Base-by-base conservation (phyloP, 2,329 filamentous ascomycete species). In the Neopestalotiopsis sp. region DNA sequence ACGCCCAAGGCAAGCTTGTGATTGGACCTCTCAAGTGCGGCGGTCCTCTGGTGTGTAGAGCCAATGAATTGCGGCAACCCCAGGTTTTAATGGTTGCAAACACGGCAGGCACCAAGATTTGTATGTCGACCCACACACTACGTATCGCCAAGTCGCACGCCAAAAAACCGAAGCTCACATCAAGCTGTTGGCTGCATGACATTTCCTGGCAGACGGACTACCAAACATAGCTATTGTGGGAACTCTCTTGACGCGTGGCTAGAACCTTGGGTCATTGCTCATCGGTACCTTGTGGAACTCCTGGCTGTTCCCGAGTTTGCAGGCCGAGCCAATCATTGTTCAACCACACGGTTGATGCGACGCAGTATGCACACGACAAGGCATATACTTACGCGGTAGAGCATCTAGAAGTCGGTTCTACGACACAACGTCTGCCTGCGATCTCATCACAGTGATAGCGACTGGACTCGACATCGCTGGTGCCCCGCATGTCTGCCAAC, bases 401-500 rank as follows among this genome's bases (percentile, higher is more conserved):
- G 67, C 52, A 42, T 24, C 30, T 52, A 56, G 10, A 32, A 20
- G 6, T 38, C 62, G 38, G 32, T 24, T 49, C 30, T 60, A 52
- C 62, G 0, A 61, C 56, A 17, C 32, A 10, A 52, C 28, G 17
- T 62, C 59, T 62, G 34, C 17, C 20, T 17, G 17, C 17, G 20
- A 52, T 52, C 45, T 52, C n/a, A 52, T 9, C n/a, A 9, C 14
- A 52, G 17, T 6, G 3, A 7, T 17, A 52, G 45, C 3, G 6
- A 52, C 45, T 52, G 45, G 20, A 17, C 14, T 24, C 17, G 45
- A 52, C 4, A 24, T 20, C 5, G 5, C 45, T 24, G 45, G 74
- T 74, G 77, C 78, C 78, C 81, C 78, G 79, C 79, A 88, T 88
- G 86, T 86, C 85, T 81, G 79, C 83, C 74, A 84, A 77, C 75